Conservation (phyloP, 345 rosid genomes). For the Brassica incana region DNA sequence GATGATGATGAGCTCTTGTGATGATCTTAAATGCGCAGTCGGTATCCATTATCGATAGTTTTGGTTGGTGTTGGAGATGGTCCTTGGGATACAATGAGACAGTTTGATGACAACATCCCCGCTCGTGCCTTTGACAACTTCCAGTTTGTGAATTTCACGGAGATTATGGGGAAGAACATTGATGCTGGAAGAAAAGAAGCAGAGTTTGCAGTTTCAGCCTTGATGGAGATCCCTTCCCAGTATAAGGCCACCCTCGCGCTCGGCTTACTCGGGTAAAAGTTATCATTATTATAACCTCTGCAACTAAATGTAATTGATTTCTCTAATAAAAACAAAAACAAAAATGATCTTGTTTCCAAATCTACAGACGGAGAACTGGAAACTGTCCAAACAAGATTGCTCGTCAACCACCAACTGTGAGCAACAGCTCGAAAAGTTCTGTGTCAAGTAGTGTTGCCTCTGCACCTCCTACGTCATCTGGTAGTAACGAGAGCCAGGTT, state of each 20-base stretch:
- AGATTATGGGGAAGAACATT: conserved; percentile 65
- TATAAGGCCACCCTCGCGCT: conserved; percentile 79
- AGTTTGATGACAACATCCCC: conserved; percentile 88
- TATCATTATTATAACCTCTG: neutral
- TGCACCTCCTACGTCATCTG: conserved; percentile 38
- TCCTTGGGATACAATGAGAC: conserved; percentile 87
- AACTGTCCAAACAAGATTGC: conserved; percentile 52
- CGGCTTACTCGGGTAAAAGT: conserved; percentile 66
- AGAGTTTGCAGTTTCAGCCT: conserved; percentile 73
- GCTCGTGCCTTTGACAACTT: conserved; percentile 78
- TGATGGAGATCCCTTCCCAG: conserved; percentile 89
- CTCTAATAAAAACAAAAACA: neutral
- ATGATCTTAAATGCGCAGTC: conserved; percentile 39
- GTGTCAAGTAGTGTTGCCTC: conserved; percentile 39
- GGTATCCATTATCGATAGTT: conserved; percentile 72
- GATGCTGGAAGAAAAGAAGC: conserved; percentile 59
- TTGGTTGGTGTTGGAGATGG: conserved; percentile 91
- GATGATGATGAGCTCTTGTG: neutral
- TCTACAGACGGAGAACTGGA: conserved; percentile 45
- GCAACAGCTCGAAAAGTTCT: conserved; percentile 39
- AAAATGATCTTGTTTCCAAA: conserved; percentile 7
- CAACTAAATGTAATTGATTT: neutral
- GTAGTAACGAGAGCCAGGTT: conserved; percentile 55
- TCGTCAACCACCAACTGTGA: conserved; percentile 67
- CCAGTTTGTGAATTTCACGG: conserved; percentile 90